phyloP scores from a whole-genome alignment of 2,329 filamentous ascomycete genomes.

The Xylaria digitata region DNA sequence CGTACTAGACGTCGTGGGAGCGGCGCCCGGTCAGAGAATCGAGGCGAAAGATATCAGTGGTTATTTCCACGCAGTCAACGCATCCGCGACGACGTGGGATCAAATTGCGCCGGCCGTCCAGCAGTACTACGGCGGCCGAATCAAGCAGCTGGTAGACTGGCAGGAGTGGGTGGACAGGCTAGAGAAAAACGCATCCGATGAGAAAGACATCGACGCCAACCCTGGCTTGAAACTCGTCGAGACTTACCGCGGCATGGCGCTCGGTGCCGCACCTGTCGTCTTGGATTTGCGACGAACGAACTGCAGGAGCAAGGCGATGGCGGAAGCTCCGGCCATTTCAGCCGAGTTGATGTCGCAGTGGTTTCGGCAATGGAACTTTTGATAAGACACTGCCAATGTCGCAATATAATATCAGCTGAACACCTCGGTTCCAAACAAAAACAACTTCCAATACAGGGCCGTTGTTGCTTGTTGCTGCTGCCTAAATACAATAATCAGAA shows the following conservation, averaged over 20 bases:
- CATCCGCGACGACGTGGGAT: conserved; percentile 53
- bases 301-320: conserved; percentile 56
- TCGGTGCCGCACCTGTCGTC: conserved; percentile 46
- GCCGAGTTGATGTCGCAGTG: conserved; percentile 59
- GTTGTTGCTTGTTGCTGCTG: too few species aligned
- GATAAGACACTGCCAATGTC: background rate
- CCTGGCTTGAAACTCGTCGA: conserved; percentile 50
- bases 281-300: conserved; percentile 56
- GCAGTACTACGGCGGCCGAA: conserved; percentile 53
- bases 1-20: conserved; percentile 58
- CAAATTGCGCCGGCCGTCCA: conserved; percentile 55
- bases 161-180: conserved; percentile 59
- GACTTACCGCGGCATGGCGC: conserved; percentile 53
- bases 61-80: conserved; percentile 63
- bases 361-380: conserved; percentile 58
- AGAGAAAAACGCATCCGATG: conserved; percentile 50
- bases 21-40: conserved; percentile 42
- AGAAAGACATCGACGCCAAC: conserved; percentile 21
- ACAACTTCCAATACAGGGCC: too few species aligned
- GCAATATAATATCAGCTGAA: too few species aligned
- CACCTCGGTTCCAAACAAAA: too few species aligned
- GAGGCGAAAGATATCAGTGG: conserved; percentile 48
- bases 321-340: conserved; percentile 54
- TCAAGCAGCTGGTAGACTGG: conserved; percentile 55
- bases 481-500: too few species aligned